phyloP scores from a whole-genome alignment of 2,329 filamentous ascomycete species.

The Phaeosphaeria sp. region DNA sequence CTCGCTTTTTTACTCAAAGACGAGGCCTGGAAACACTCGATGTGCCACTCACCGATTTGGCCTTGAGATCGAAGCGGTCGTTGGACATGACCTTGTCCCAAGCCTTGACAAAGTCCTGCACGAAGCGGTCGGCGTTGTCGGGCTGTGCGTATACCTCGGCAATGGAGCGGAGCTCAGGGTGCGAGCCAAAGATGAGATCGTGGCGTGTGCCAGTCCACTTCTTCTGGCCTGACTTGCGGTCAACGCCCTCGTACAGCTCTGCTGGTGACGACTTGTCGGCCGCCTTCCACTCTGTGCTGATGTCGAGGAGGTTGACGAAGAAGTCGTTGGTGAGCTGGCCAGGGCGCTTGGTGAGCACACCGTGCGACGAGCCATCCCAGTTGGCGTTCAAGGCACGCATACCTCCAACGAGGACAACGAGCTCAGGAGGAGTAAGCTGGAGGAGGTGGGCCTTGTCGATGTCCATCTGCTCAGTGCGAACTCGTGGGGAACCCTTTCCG shows the following conservation, averaged over 20 bases:
- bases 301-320: slow-evolving; percentile 80
- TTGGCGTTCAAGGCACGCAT: slow-evolving; percentile 74
- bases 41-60: slow-evolving; percentile 40
- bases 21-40: slow-evolving; percentile 33
- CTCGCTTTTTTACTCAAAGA: slow-evolving; percentile 20
- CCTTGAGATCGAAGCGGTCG: slow-evolving; percentile 68
- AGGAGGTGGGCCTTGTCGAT: slow-evolving; percentile 76
- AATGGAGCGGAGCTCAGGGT: slow-evolving; percentile 74
- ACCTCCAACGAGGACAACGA: slow-evolving; percentile 75
- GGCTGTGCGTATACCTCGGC: slow-evolving; percentile 72
- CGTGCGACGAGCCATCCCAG: slow-evolving; percentile 71
- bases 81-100: slow-evolving; percentile 80
- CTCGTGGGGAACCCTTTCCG: slow-evolving; percentile 66
- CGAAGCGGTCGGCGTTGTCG: slow-evolving; percentile 69
- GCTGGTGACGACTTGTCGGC: slow-evolving; percentile 46
- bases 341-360: slow-evolving; percentile 72
- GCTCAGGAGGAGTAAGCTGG: slow-evolving; percentile 72
- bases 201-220: slow-evolving; percentile 74
- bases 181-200: slow-evolving; percentile 76
- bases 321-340: slow-evolving; percentile 80
- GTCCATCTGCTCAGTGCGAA: slow-evolving; percentile 71
- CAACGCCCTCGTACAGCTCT: slow-evolving; percentile 68
- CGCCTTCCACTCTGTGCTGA: slow-evolving; percentile 69
- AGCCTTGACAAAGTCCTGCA: slow-evolving; percentile 72
- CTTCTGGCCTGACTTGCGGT: slow-evolving; percentile 69